These are phyloP conservation scores for Globisporangium okanoganense DNA, from an alignment of 352 stramenopile species.

Conservation along the genomic window DNA sequence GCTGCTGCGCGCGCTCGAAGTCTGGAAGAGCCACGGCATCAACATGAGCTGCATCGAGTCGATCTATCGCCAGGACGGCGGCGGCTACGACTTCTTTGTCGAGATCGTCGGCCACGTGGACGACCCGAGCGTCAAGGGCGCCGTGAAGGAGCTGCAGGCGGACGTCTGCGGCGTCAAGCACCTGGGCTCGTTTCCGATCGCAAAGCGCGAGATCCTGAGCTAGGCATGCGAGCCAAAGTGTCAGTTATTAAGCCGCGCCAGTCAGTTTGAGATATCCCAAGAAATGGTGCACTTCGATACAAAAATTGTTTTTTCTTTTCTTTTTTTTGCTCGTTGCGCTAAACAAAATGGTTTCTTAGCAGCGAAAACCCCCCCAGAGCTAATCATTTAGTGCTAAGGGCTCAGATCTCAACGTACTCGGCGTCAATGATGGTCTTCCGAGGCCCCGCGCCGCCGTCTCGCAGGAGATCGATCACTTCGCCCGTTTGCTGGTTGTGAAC, in stretches of 20 bases:
- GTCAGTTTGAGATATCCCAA: not conserved
- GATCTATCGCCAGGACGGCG: slow-evolving; percentile 70
- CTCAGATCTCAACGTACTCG: slow-evolving; percentile 64
- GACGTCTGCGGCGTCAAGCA: slow-evolving; percentile 66
- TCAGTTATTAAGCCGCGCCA: too few relatives aligned
- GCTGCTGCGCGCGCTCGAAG: slow-evolving; percentile 67
- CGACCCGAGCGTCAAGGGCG: slow-evolving; percentile 52
- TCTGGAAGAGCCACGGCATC: slow-evolving; percentile 78
- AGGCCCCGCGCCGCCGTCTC: slow-evolving; percentile 28
- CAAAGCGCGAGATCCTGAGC: slow-evolving; percentile 42
- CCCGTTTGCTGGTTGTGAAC: slow-evolving; percentile 53
- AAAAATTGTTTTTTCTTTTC: not conserved
- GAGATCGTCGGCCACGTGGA: slow-evolving; percentile 79
- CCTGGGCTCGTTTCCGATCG: slow-evolving; percentile 75
- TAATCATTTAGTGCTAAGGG: slow-evolving; percentile 2
- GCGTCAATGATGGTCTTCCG: slow-evolving; percentile 67
- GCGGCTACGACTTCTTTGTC: slow-evolving; percentile 85
- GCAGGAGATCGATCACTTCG: slow-evolving; percentile 65
- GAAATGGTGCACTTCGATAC: not conserved
- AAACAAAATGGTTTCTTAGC: not conserved
- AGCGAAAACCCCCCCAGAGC: slow-evolving; percentile 27
- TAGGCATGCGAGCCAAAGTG: slow-evolving; percentile 21
- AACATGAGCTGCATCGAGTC: slow-evolving; percentile 86
- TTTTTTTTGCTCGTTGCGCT: not conserved
- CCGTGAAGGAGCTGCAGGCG: slow-evolving; percentile 47